Evolutionary conservation across 1,139 yeast species (phyloP).

Genomic region (Suhomyces ambrosiae): DNA sequence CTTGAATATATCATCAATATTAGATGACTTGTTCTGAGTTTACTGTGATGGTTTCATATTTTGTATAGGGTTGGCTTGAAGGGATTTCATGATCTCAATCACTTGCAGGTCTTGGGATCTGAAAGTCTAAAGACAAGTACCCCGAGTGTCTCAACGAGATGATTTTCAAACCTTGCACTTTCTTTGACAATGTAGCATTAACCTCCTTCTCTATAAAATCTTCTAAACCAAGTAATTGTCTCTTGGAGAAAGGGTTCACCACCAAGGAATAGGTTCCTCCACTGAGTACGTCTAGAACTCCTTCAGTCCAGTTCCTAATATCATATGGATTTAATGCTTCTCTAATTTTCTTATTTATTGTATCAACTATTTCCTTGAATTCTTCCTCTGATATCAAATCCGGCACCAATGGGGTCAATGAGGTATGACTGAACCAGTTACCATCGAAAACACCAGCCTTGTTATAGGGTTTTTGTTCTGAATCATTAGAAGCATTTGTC

Average conservation of each 20-base stretch:
- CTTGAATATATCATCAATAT: no score
- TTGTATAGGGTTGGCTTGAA: no score
- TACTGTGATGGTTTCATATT: no score
- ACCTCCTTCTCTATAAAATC: constrained; percentile 37
- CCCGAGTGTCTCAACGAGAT: constrained; percentile 61
- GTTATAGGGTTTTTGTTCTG: constrained; percentile 3
- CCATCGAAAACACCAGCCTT: constrained; percentile 38
- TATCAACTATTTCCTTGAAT: constrained; percentile 40
- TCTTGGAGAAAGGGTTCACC: constrained; percentile 26
- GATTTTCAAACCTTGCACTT: constrained; percentile 35
- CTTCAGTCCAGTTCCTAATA: constrained; percentile 39
- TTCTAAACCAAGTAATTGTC: constrained; percentile 44
- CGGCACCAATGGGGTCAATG: constrained; percentile 56
- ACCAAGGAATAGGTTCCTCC: constrained; percentile 33
- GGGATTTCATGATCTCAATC: not conserved
- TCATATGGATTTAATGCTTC: constrained; percentile 44
- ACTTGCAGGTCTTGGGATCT: constrained; percentile 44
- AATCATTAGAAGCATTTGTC: constrained; percentile 13
- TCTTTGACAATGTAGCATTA: constrained; percentile 35
- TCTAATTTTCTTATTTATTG: constrained; percentile 47
- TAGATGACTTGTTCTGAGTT: no score
- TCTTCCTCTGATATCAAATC: constrained; percentile 39
- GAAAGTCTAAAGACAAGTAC: constrained; percentile 62
- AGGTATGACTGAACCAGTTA: constrained; percentile 52
- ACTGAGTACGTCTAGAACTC: constrained; percentile 50